phyloP scores from a whole-genome alignment of 2,329 filamentous ascomycete genomes.

The Fusarium sp. region DNA sequence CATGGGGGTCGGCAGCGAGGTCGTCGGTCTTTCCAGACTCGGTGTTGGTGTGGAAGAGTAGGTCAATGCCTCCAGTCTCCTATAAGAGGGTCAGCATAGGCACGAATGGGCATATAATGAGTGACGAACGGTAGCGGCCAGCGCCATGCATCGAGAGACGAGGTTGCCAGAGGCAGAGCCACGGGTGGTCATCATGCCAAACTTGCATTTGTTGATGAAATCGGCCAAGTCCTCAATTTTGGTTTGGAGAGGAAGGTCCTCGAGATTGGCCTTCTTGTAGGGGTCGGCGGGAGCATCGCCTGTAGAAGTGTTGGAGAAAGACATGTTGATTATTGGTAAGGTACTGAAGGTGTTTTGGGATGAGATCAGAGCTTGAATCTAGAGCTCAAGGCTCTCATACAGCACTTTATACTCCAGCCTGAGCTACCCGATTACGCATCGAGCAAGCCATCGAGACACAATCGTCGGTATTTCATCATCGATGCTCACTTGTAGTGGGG shows the following conservation, averaged over 20 bases:
- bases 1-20: constrained; percentile 75
- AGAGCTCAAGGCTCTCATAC: constrained; percentile 10
- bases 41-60: constrained; percentile 93
- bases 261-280: constrained; percentile 81
- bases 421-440: constrained; percentile 26
- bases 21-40: constrained; percentile 91
- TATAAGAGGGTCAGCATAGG: constrained; percentile 49
- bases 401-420: constrained; percentile 35
- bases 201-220: constrained; percentile 82
- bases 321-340: constrained; percentile 49
- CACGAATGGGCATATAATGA: background rate
- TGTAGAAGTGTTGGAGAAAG: constrained; percentile 66
- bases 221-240: constrained; percentile 80
- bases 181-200: constrained; percentile 89
- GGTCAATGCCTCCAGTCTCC: constrained; percentile 83
- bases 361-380: constrained; percentile 14
- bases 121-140: constrained; percentile 78
- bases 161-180: constrained; percentile 74
- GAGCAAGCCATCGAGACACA: constrained; percentile 34
- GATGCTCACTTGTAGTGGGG: constrained; percentile 34
- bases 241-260: constrained; percentile 72
- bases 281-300: constrained; percentile 77
- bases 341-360: constrained; percentile 18
- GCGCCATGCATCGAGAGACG: constrained; percentile 86
- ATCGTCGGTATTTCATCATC: constrained; percentile 47